A percentile compares a stretch with the other conserved stretches of the same genome.
Evolutionary conservation across 2,329 filamentous ascomycete species (phyloP).

Genomic region (Aspergillus glaucus): DNA sequence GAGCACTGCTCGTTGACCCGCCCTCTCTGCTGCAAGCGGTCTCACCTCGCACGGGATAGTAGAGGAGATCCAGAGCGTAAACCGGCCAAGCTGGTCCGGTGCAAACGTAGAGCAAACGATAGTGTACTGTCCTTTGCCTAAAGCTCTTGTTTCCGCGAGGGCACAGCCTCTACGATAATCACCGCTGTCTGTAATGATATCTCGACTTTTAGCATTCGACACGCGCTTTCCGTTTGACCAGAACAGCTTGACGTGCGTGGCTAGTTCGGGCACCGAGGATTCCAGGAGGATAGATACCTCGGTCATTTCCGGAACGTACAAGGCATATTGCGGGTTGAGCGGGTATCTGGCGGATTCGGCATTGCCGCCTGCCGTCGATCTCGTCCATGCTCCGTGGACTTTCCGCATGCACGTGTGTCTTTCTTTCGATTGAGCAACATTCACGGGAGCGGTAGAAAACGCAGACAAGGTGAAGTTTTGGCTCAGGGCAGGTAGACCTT

Average conservation of each 20-base stretch:
- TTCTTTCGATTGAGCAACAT: conserved; percentile 56
- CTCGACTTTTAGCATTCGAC: conserved; percentile 60
- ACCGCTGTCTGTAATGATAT: conserved; percentile 76
- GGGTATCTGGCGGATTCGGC: conserved; percentile 68
- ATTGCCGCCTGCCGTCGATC: conserved; percentile 77
- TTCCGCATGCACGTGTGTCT: conserved; percentile 55
- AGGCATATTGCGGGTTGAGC: conserved; percentile 79
- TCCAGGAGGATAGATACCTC: conserved; percentile 69
- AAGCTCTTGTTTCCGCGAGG: conserved; percentile 53
- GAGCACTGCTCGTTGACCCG: conserved; percentile 61
- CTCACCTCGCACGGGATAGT: conserved; percentile 48
- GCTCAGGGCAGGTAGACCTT: conserved; percentile 63
- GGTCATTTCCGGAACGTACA: conserved; percentile 52
- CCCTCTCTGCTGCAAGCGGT: conserved; percentile 64
- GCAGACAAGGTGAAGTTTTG: conserved; percentile 86
- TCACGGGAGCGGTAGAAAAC: conserved; percentile 62
- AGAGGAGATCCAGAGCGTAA: conserved; percentile 68
- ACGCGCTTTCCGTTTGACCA: conserved; percentile 70
- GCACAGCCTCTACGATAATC: conserved; percentile 80
- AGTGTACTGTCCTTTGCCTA: conserved; percentile 73
- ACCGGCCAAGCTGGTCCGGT: conserved; percentile 66
- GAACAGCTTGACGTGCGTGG: conserved; percentile 78
- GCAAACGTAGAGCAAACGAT: conserved; percentile 90
- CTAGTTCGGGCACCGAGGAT: conserved; percentile 58
- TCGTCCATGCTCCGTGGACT: conserved; percentile 64